phyloP scores from a whole-genome alignment of 2,329 filamentous ascomycete species.

The Phyllosticta paracitricarpa region DNA sequence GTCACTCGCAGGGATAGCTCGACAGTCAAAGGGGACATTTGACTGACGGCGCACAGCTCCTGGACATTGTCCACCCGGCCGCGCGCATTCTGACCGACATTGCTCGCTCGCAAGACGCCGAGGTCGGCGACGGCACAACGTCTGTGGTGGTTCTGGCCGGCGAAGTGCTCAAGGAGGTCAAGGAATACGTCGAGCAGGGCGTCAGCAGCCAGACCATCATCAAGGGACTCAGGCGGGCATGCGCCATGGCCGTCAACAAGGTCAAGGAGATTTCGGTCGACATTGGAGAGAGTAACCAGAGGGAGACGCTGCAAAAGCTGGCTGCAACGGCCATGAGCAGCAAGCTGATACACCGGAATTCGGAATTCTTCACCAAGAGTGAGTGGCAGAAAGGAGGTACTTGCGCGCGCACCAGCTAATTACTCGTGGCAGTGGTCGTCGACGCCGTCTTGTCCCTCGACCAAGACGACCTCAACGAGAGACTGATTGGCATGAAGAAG shows the following conservation, averaged over 20 bases:
- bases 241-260: conserved; percentile 91
- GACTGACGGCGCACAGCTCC: conserved; percentile 50
- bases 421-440: conserved; percentile 70
- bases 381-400: conserved; percentile 23
- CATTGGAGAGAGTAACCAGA: conserved; percentile 70
- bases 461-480: conserved; percentile 95
- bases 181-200: conserved; percentile 91
- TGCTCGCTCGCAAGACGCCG: conserved; percentile 94
- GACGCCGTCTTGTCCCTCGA: conserved; percentile 92
- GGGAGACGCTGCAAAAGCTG: conserved; percentile 80
- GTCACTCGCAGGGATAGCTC: conserved; percentile 1
- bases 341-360: conserved; percentile 97
- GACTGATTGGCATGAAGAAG: conserved; percentile 96
- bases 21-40: neutral
- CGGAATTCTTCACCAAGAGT: conserved; percentile 97
- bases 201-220: conserved; percentile 97
- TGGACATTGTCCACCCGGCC: conserved; percentile 96
- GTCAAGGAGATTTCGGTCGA: conserved; percentile 93
- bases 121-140: conserved; percentile 96
- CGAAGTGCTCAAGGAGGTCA: conserved; percentile 93
- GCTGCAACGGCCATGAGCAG: conserved; percentile 97
- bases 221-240: conserved; percentile 85
- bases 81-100: conserved; percentile 97
- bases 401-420: neutral
- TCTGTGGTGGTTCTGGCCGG: conserved; percentile 96